A percentile compares a stretch with the other conserved stretches of the same genome.
Evolutionary conservation across 2,329 filamentous ascomycete genomes (phyloP).

Genomic region (Colletotrichum gigasporum): DNA sequence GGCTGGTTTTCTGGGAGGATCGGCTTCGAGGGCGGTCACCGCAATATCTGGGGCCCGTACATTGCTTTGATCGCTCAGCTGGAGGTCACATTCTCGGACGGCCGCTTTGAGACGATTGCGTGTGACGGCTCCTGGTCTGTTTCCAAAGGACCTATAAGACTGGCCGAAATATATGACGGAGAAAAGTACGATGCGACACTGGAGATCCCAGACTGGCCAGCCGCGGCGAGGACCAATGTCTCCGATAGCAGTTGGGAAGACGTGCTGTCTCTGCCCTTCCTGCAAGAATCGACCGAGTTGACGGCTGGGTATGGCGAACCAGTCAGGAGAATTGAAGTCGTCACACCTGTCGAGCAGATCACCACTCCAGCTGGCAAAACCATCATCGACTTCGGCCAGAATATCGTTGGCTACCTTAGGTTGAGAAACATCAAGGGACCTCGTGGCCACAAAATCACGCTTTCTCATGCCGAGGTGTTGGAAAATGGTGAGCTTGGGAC

Average conservation of each 20-base stretch:
- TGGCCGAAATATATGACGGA: conserved; percentile 28
- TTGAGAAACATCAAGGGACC: conserved; percentile 33
- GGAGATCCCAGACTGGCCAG: conserved; percentile 6
- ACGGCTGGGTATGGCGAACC: conserved; percentile 11
- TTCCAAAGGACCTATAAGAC: not conserved
- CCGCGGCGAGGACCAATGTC: not conserved
- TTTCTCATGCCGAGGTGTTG: conserved; percentile 53
- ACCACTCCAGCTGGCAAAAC: conserved; percentile 45
- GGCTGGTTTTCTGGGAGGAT: conserved; percentile 53
- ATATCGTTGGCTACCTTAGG: conserved; percentile 49
- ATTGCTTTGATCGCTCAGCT: conserved; percentile 3
- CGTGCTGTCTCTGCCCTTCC: not conserved
- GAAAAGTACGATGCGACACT: conserved; percentile 23
- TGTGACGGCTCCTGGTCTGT: not conserved
- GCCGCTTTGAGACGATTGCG: not conserved
- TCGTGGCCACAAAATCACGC: conserved; percentile 38
- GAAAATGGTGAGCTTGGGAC: conserved; percentile 49
- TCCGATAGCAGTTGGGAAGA: not conserved
- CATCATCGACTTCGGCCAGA: conserved; percentile 55
- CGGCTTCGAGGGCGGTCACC: conserved; percentile 16
- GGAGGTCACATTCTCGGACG: not conserved
- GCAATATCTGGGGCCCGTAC: conserved; percentile 37
- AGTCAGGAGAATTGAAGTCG: conserved; percentile 37
- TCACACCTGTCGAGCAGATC: conserved; percentile 40
- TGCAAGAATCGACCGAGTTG: not conserved